These are phyloP conservation scores for Kodamaea sp. DNA, from an alignment of 1,139 yeast genomes.

Conservation along the genomic window DNA sequence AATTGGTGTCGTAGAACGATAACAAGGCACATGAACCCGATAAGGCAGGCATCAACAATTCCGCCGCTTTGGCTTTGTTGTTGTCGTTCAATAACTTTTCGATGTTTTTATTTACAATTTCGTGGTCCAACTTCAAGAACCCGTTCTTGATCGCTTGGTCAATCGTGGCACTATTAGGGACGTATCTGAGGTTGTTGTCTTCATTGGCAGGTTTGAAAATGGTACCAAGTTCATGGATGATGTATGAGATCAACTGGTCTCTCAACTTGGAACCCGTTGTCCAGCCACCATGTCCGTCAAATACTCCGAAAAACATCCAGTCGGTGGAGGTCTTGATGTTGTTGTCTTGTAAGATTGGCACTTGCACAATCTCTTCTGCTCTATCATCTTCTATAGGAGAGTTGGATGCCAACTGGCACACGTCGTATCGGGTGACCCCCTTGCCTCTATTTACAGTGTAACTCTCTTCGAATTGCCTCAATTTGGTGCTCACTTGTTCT, in stretches of 20 bases:
- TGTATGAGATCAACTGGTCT: slow-evolving; percentile 73
- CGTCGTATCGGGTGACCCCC: slow-evolving; percentile 91
- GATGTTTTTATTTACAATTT: slow-evolving; percentile 76
- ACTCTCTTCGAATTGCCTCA: slow-evolving; percentile 79
- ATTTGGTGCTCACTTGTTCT: slow-evolving; percentile 68
- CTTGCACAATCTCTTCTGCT: slow-evolving; percentile 82
- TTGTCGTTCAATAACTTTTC: slow-evolving; percentile 67
- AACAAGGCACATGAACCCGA: slow-evolving; percentile 94
- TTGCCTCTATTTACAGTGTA: slow-evolving; percentile 78
- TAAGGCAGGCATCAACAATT: slow-evolving; percentile 84
- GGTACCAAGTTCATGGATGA: slow-evolving; percentile 74
- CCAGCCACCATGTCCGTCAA: slow-evolving; percentile 98
- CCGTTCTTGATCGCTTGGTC: slow-evolving; percentile 83
- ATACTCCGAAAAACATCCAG: slow-evolving; percentile 94
- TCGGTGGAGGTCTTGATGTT: slow-evolving; percentile 63
- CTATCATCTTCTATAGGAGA: slow-evolving; percentile 95
- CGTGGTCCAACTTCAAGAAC: slow-evolving; percentile 80
- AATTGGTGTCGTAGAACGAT: slow-evolving; percentile 79
- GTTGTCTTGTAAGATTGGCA: slow-evolving; percentile 63
- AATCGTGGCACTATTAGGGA: slow-evolving; percentile 66
- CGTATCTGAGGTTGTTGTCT: slow-evolving; percentile 48
- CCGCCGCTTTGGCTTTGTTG: slow-evolving; percentile 63
- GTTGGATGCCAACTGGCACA: slow-evolving; percentile 87
- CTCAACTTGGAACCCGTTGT: slow-evolving; percentile 84
- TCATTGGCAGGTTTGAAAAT: slow-evolving; percentile 59